phyloP scores from a whole-genome alignment of 1,284 basidiomycete species.

The Trichosporon ovoides region DNA sequence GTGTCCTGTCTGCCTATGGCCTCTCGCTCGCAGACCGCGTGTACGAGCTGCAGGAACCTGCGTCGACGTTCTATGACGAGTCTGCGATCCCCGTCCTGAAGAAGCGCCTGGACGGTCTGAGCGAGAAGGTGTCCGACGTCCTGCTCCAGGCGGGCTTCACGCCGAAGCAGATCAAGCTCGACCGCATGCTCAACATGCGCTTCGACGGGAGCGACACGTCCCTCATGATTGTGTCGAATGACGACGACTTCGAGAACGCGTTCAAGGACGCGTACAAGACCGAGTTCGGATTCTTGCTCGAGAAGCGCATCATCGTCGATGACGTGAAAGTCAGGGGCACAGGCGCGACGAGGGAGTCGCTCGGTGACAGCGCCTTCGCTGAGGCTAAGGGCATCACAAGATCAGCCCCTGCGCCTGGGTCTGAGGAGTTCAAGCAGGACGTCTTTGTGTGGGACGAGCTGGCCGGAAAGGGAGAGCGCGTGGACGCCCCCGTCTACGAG shows the following conservation, averaged over 20 bases:
- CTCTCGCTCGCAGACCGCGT: conserved; percentile 80
- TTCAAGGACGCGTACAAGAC: conserved; percentile 72
- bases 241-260: conserved; percentile 63
- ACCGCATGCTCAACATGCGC: conserved; percentile 84
- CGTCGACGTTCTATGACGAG: conserved; percentile 52
- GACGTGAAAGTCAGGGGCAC: conserved; percentile 77
- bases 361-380: conserved; percentile 72
- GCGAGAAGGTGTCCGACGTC: conserved; percentile 60
- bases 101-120: conserved; percentile 63
- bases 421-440: conserved; percentile 25
- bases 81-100: conserved; percentile 55
- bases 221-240: conserved; percentile 70
- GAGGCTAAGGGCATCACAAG: conserved; percentile 54
- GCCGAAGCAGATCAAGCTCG: conserved; percentile 61
- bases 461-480: conserved; percentile 15
- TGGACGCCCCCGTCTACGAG: conserved; percentile 72
- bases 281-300: conserved; percentile 88
- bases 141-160: conserved; percentile 75
- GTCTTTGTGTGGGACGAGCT: conserved; percentile 25
- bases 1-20: conserved; percentile 83
- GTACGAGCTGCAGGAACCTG: conserved; percentile 61
- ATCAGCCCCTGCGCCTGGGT: conserved; percentile 43
- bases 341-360: conserved; percentile 79
- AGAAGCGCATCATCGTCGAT: conserved; percentile 76
- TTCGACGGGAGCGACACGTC: conserved; percentile 78